These are phyloP conservation scores for Penicillium sp. DNA, from an alignment of 2,329 filamentous ascomycete genomes.

Conservation along the genomic window DNA sequence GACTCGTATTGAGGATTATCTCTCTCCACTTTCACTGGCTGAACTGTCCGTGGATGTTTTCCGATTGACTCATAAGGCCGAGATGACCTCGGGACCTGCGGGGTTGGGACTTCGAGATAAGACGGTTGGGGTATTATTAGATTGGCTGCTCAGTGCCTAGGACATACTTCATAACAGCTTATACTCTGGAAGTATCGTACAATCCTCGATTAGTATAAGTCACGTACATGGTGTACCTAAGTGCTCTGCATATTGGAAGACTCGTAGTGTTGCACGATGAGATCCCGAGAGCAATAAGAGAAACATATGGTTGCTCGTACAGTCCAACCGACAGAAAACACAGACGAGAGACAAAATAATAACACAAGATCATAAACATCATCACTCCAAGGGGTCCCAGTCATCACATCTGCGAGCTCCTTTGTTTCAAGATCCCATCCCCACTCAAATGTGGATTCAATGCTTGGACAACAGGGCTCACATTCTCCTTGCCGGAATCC, in stretches of 20 bases:
- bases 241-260: not conserved
- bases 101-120: not conserved
- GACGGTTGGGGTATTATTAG: not conserved
- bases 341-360: not conserved
- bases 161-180: not conserved
- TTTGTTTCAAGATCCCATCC: conserved; percentile 13
- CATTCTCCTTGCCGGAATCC: conserved; percentile 10
- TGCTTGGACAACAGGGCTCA: conserved; percentile 3
- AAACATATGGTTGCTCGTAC: not conserved
- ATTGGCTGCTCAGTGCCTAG: not conserved
- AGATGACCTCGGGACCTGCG: not conserved
- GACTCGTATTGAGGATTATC: conserved; percentile 1
- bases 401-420: conserved; percentile 10
- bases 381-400: not conserved
- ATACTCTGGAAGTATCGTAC: not conserved
- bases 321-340: not conserved
- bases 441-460: conserved; percentile 1
- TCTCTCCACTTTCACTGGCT: conserved; percentile 8
- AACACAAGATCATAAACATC: conserved; percentile 1
- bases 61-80: not conserved
- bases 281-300: not conserved
- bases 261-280: not conserved
- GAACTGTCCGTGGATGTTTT: conserved; percentile 2
- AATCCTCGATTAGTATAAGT: not conserved
- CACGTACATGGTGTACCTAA: not conserved